Evolutionary conservation across 768 basidiomycete species (phyloP).

Genomic region (Gloeopeniophorella convolvens): DNA sequence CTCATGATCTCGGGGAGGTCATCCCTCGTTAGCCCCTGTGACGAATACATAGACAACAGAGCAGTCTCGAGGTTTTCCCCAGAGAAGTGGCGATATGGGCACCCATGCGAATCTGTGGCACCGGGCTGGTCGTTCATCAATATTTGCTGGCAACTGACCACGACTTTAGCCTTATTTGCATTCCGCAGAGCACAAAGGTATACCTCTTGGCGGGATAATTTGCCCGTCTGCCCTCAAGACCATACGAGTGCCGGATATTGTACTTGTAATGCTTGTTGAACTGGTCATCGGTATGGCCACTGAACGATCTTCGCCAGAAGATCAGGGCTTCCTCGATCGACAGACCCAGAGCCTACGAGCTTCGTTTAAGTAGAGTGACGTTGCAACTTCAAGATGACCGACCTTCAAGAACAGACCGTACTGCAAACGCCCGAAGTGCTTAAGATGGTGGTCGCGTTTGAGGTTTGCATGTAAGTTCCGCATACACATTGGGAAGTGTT

Average conservation of each 20-base stretch:
- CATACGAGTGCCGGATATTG: slow-evolving; percentile 93
- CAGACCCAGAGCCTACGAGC: slow-evolving; percentile 73
- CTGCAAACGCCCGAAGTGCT: slow-evolving; percentile 86
- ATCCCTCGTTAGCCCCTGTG: slow-evolving; percentile 52
- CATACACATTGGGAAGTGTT: slow-evolving; percentile 97
- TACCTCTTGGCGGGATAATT: slow-evolving; percentile 94
- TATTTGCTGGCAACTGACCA: slow-evolving; percentile 79
- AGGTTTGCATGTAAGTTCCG: slow-evolving; percentile 79
- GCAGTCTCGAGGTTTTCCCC: slow-evolving; percentile 75
- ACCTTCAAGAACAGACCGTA: slow-evolving; percentile 97
- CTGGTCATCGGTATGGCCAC: slow-evolving; percentile 76
- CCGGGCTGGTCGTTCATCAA: slow-evolving; percentile 63
- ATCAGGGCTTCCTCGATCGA: slow-evolving; percentile 89
- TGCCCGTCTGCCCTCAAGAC: slow-evolving; percentile 88
- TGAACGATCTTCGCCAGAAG: slow-evolving; percentile 92
- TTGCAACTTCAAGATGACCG: slow-evolving; percentile 8
- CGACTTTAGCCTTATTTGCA: background rate
- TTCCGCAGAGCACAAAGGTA: slow-evolving; percentile 11
- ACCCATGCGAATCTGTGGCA: slow-evolving; percentile 70
- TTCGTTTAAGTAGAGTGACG: background rate
- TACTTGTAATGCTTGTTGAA: slow-evolving; percentile 98
- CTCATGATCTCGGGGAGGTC: slow-evolving; percentile 82
- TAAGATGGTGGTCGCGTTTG: slow-evolving; percentile 74
- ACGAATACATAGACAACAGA: slow-evolving; percentile 60
- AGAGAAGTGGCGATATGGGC: slow-evolving; percentile 89